phyloP scores from a whole-genome alignment of 208 protist genomes.

The Kentomonas sorsogonicus region DNA sequence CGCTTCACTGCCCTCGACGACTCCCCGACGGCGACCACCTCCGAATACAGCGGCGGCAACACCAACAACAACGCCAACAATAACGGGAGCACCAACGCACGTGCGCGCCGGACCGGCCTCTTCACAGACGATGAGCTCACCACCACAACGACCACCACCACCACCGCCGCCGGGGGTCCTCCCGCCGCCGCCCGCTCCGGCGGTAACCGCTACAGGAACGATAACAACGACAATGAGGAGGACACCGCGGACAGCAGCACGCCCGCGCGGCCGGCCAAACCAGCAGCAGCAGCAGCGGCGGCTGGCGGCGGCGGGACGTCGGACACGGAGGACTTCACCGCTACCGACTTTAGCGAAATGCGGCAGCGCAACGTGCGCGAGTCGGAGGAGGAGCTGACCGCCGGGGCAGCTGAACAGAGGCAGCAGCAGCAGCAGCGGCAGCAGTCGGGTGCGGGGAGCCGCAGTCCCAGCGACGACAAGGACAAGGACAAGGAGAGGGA shows the following conservation, averaged over 20 bases:
- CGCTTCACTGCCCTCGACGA: slow-evolving; percentile 35
- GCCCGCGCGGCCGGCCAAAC: neutral
- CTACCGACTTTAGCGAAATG: neutral
- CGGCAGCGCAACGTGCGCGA: neutral
- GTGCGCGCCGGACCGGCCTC: neutral
- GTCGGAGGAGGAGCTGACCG: neutral
- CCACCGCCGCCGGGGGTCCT: neutral
- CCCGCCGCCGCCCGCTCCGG: neutral
- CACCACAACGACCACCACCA: neutral
- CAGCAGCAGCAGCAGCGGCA: neutral
- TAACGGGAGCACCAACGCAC: neutral
- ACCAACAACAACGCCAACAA: neutral
- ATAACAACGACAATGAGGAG: neutral
- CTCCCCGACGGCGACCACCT: slow-evolving; percentile 4
- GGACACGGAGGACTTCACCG: neutral
- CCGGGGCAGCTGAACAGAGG: neutral
- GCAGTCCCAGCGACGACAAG: neutral
- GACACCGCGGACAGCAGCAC: neutral
- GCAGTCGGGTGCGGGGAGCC: neutral
- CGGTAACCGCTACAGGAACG: neutral
- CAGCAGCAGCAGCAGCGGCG: neutral
- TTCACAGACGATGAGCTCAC: neutral
- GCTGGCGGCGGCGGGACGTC: too few species aligned
- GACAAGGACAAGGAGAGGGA: neutral
- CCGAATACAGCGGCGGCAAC: neutral